Percentiles rank a stretch among this genome's conserved stretches.
phyloP scores from a whole-genome alignment of 495 filamentous ascomycete genomes.

The Penicillium chermesinum region DNA sequence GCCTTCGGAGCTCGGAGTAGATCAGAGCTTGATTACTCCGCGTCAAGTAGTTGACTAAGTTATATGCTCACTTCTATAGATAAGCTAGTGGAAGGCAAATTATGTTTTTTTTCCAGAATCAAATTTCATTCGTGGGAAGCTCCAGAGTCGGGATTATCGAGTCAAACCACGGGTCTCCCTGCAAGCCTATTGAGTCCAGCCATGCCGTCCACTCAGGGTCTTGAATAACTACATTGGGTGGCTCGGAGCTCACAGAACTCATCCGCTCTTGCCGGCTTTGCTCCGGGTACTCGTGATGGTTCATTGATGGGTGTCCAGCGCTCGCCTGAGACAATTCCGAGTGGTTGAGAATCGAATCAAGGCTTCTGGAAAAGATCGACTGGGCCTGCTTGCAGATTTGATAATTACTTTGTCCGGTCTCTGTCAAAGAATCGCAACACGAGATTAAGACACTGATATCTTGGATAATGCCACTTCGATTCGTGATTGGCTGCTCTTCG shows the following conservation, averaged over 20 bases:
- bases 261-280: neutral
- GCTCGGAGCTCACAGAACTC: neutral
- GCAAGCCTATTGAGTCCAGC: conserved; percentile 1
- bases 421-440: conserved; percentile 1
- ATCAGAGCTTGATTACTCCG: neutral
- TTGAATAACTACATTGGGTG: neutral
- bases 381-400: conserved; percentile 4
- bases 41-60: no score
- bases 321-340: neutral
- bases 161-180: neutral
- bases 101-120: no score
- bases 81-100: no score
- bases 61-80: no score
- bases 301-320: neutral
- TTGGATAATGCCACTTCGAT: conserved; percentile 8
- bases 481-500: neutral
- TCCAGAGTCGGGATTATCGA: neutral
- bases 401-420: conserved; percentile 2
- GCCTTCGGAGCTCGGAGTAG: neutral
- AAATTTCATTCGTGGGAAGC: neutral
- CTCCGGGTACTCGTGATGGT: neutral
- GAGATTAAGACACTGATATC: conserved; percentile 6
- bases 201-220: conserved; percentile 4
- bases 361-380: conserved; percentile 5
- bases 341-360: conserved; percentile 10